These are phyloP conservation scores for Sporothrix phasma DNA, from an alignment of 2,329 filamentous ascomycete genomes.

Conservation along the genomic window DNA sequence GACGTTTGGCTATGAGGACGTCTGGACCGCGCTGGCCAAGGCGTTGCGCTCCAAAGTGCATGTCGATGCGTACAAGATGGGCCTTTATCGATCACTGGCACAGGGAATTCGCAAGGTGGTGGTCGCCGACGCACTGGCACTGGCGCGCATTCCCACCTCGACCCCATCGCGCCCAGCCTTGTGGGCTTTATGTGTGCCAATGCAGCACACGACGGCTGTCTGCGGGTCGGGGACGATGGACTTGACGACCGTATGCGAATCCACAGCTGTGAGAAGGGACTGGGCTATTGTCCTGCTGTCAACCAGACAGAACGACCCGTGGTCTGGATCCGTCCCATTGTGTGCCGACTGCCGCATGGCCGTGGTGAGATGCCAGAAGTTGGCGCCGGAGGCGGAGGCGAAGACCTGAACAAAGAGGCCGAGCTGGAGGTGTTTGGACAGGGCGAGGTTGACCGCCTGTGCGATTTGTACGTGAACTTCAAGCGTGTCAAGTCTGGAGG, in stretches of 20 bases:
- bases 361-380: conserved; percentile 54
- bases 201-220: conserved; percentile 54
- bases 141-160: conserved; percentile 32
- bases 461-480: conserved; percentile 26
- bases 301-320: conserved; percentile 35
- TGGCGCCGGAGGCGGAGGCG: conserved; percentile 69
- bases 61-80: conserved; percentile 69
- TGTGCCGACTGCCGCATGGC: conserved; percentile 53
- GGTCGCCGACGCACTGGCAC: conserved; percentile 27
- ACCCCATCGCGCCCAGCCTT: conserved; percentile 55
- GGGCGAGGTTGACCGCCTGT: conserved; percentile 20
- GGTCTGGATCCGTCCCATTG: conserved; percentile 70
- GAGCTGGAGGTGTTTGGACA: conserved; percentile 51
- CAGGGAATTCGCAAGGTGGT: conserved; percentile 19
- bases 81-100: conserved; percentile 54
- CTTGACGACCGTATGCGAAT: conserved; percentile 41
- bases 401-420: conserved; percentile 58
- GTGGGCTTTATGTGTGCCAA: conserved; percentile 71
- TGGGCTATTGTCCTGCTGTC: conserved; percentile 41
- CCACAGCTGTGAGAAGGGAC: conserved; percentile 77
- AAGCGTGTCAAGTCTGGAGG: not conserved
- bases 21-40: conserved; percentile 73
- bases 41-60: conserved; percentile 62
- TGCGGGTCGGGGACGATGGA: conserved; percentile 48
- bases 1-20: conserved; percentile 85